These are phyloP conservation scores for Xylariaceae sp. DNA, from an alignment of 2,329 filamentous ascomycete genomes.

Conservation along the genomic window DNA sequence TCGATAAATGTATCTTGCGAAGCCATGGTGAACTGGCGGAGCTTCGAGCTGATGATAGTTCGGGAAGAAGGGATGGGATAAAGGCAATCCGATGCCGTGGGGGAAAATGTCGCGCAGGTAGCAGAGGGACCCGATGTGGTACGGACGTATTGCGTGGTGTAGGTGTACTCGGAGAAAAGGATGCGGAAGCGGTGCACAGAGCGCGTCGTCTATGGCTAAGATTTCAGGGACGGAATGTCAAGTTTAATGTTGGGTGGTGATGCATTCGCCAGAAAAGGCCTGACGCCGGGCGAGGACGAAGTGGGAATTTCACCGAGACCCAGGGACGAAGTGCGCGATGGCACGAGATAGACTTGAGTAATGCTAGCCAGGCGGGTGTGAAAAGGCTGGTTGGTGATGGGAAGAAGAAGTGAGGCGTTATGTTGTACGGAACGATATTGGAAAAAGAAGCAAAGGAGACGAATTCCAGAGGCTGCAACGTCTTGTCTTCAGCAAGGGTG, in stretches of 20 bases:
- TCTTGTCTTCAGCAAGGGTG: conserved; percentile 12
- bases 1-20: conserved; percentile 67
- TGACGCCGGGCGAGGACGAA: conserved; percentile 2
- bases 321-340: conserved; percentile 7
- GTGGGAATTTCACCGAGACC: conserved; percentile 10
- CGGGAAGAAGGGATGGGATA: not conserved
- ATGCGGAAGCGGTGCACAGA: not conserved
- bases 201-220: conserved; percentile 16
- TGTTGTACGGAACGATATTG: conserved; percentile 10
- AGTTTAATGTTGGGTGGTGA: conserved; percentile 21
- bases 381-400: conserved; percentile 5
- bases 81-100: not conserved
- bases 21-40: conserved; percentile 46
- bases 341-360: not conserved
- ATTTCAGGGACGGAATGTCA: not conserved
- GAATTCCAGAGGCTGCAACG: conserved; percentile 11
- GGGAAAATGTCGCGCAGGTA: conserved; percentile 2
- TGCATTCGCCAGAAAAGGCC: conserved; percentile 16
- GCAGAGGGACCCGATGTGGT: not conserved
- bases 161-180: not conserved
- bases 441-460: conserved; percentile 29
- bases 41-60: not conserved
- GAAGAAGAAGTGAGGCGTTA: conserved; percentile 3
- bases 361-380: not conserved
- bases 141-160: conserved; percentile 1